Conservation (phyloP, 2,329 filamentous ascomycete species). For the Ilyonectria sp. region DNA sequence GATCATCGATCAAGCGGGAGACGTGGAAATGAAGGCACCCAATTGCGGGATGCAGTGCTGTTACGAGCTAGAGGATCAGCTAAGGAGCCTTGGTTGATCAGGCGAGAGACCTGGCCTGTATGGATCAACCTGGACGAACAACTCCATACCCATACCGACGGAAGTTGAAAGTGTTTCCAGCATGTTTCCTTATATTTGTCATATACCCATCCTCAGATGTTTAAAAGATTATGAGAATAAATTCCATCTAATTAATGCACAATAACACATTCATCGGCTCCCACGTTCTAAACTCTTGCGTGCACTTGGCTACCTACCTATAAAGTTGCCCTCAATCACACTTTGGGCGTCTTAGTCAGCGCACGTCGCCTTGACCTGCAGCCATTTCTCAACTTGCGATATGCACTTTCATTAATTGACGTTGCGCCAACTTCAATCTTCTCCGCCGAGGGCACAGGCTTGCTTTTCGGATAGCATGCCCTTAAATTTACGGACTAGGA, state of each 20-base stretch:
- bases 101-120: background rate
- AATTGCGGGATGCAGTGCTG: background rate
- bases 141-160: too few species aligned
- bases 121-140: background rate
- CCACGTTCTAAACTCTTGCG: background rate
- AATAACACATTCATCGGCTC: background rate
- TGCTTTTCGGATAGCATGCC: background rate
- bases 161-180: background rate
- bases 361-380: background rate
- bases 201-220: slow-evolving; percentile 17
- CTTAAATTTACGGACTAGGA: background rate
- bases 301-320: background rate
- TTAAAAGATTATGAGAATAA: slow-evolving; percentile 23
- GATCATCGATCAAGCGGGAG: background rate
- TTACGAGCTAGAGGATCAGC: background rate
- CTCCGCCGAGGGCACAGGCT: background rate
- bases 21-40: background rate
- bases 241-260: background rate
- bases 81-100: background rate
- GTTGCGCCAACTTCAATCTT: slow-evolving; percentile 7
- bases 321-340: background rate
- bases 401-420: background rate
- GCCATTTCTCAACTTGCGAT: slow-evolving; percentile 17
- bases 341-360: slow-evolving; percentile 22
- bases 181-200: background rate